Conservation (phyloP, 1,284 basidiomycete genomes). For the Ustilago curta region DNA sequence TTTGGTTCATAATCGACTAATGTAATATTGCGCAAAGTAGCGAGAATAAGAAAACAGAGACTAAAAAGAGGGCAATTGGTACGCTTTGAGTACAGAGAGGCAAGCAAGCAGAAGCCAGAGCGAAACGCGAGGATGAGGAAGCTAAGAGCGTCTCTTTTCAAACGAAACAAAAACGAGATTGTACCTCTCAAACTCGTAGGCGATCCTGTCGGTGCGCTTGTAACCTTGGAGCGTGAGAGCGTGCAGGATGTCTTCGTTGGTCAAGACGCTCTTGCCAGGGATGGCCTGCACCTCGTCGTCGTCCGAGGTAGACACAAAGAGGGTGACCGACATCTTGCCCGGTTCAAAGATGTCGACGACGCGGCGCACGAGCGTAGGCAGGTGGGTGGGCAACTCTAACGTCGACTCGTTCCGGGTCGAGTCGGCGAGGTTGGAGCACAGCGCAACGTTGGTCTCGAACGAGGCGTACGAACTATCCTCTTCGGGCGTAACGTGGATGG, state of each 20-base stretch:
- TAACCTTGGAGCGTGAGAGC: constrained; percentile 66
- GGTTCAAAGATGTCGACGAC: constrained; percentile 95
- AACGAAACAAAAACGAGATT: constrained; percentile 79
- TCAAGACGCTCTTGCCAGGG: constrained; percentile 31
- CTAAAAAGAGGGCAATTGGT: too few species aligned
- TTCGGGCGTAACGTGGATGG: constrained; percentile 98
- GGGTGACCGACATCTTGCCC: constrained; percentile 84
- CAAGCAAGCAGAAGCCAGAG: background rate
- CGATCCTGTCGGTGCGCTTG: constrained; percentile 90
- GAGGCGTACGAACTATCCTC: constrained; percentile 96
- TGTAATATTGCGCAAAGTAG: constrained; percentile 11
- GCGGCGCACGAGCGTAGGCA: constrained; percentile 83
- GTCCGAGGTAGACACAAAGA: constrained; percentile 81
- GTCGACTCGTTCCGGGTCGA: constrained; percentile 2
- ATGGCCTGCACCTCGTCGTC: constrained; percentile 55
- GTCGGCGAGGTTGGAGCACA: constrained; percentile 71
- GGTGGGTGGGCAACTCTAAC: constrained; percentile 57
- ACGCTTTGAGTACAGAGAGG: background rate
- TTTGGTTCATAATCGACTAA: constrained; percentile 36
- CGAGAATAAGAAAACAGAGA: background rate
- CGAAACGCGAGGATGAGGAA: too few species aligned
- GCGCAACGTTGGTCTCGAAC: constrained; percentile 97
- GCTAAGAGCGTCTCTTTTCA: constrained; percentile 27
- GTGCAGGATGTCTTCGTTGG: constrained; percentile 66
- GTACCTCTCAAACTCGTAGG: constrained; percentile 97